A percentile compares a stretch with the other conserved stretches of the same genome.
Evolutionary conservation across 768 basidiomycete species (phyloP).

Genomic region (Amanita pseudoporphyria): DNA sequence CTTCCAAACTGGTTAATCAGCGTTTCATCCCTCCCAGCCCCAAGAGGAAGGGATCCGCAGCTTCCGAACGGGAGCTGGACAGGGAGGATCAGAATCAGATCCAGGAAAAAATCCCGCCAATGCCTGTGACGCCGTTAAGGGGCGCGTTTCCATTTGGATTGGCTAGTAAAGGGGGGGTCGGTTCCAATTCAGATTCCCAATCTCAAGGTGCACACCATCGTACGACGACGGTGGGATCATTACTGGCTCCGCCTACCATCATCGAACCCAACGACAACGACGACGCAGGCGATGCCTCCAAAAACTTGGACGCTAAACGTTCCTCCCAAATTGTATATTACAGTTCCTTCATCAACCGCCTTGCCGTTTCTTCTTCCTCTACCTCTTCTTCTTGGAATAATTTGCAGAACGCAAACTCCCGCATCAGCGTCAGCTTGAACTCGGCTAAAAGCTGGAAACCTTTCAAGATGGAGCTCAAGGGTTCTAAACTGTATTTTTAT

Average conservation of each 20-base stretch:
- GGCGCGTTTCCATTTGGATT: slow-evolving; percentile 1
- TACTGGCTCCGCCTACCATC: slow-evolving; percentile 42
- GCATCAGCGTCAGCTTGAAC: slow-evolving; percentile 18
- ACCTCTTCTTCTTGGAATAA: slow-evolving; percentile 23
- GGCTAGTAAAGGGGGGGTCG: neutral
- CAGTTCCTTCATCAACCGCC: slow-evolving; percentile 68
- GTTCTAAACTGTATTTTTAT: slow-evolving; percentile 79
- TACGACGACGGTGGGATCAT: slow-evolving; percentile 14
- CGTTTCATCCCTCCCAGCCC: slow-evolving; percentile 44
- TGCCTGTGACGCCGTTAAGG: neutral
- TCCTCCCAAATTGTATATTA: slow-evolving; percentile 74
- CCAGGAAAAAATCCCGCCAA: neutral
- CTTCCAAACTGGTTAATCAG: slow-evolving; percentile 56
- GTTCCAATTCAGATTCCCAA: too few relatives aligned
- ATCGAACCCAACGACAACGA: slow-evolving; percentile 25
- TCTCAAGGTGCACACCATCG: slow-evolving; percentile 12
- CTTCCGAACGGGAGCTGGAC: slow-evolving; percentile 28
- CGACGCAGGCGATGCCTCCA: slow-evolving; percentile 11
- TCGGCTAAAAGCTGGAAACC: slow-evolving; percentile 77
- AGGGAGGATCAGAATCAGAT: slow-evolving; percentile 3
- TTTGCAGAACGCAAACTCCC: slow-evolving; percentile 10
- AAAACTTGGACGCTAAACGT: slow-evolving; percentile 39
- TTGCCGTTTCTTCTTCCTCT: slow-evolving; percentile 27
- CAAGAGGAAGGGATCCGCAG: slow-evolving; percentile 43
- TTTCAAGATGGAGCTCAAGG: slow-evolving; percentile 76